Evolutionary conservation across 2,329 filamentous ascomycete species (phyloP).

Genomic region (Thelonectria blattea): DNA sequence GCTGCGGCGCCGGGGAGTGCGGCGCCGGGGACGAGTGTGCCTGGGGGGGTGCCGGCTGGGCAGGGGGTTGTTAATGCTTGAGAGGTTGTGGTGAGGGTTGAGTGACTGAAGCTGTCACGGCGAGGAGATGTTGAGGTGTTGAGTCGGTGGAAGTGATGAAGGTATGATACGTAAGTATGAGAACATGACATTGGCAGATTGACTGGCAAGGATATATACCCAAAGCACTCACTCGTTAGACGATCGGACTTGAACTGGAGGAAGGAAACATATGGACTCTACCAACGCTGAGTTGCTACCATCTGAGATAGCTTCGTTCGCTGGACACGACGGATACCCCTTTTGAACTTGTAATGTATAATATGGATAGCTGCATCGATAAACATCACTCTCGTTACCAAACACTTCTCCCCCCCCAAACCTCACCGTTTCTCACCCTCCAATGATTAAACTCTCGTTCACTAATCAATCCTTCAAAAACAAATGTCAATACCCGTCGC

Average conservation of each 20-base stretch:
- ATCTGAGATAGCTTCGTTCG: slow-evolving; percentile 35
- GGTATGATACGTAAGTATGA: no score
- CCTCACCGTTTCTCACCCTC: neutral
- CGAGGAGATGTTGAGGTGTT: no score
- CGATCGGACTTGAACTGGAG: neutral
- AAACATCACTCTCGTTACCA: neutral
- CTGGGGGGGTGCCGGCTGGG: neutral
- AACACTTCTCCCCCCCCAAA: neutral
- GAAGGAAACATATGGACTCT: slow-evolving; percentile 2
- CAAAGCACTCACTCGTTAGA: neutral
- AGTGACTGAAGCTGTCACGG: no score
- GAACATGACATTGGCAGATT: neutral
- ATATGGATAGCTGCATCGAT: neutral
- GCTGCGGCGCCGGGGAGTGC: slow-evolving; percentile 18
- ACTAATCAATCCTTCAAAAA: no score
- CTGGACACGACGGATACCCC: slow-evolving; percentile 10
- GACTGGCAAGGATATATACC: neutral
- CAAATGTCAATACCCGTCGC: no score
- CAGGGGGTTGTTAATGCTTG: neutral
- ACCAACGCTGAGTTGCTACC: neutral
- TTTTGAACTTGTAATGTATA: neutral
- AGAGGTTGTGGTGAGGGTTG: neutral
- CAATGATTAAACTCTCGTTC: neutral
- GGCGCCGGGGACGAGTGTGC: neutral
- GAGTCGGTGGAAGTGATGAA: no score